phyloP scores from a whole-genome alignment of 164 flowering plant genomes.

The Umbellularia californica region DNA sequence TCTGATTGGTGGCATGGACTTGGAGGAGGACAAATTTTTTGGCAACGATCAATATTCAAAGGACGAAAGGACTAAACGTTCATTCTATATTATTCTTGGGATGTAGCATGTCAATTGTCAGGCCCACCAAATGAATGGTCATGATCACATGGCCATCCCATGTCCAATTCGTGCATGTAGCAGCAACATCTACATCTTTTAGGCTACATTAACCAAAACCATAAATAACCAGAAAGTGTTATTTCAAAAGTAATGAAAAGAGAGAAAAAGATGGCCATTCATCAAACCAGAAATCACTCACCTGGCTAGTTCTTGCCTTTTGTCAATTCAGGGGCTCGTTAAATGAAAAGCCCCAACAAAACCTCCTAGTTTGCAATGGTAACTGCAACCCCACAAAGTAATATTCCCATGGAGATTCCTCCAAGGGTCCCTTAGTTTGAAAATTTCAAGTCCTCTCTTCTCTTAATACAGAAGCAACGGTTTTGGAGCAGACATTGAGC shows the following conservation, averaged over 20 bases:
- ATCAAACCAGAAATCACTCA: background rate
- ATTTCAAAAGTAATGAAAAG: background rate
- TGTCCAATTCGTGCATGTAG: too few relatives aligned
- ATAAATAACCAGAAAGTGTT: too few relatives aligned
- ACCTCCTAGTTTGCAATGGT: background rate
- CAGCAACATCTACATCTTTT: too few relatives aligned
- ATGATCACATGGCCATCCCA: too few relatives aligned
- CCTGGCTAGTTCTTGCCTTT: background rate
- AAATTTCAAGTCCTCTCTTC: background rate
- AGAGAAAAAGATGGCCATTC: background rate
- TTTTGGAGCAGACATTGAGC: background rate
- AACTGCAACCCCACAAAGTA: background rate
- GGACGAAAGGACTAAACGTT: background rate
- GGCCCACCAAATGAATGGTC: too few relatives aligned
- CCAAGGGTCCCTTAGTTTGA: background rate
- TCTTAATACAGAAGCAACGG: background rate
- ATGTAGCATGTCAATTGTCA: background rate
- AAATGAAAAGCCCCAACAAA: background rate
- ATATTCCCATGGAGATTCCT: background rate
- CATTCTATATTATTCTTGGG: background rate
- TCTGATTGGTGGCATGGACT: background rate
- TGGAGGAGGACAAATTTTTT: background rate
- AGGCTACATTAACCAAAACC: too few relatives aligned
- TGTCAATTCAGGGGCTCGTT: background rate
- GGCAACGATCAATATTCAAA: background rate